Evolutionary conservation across 2,329 filamentous ascomycete genomes (phyloP), one percentile per base, ranked within the genome.

Genomic region (Ceratocystis albifundus): DNA sequence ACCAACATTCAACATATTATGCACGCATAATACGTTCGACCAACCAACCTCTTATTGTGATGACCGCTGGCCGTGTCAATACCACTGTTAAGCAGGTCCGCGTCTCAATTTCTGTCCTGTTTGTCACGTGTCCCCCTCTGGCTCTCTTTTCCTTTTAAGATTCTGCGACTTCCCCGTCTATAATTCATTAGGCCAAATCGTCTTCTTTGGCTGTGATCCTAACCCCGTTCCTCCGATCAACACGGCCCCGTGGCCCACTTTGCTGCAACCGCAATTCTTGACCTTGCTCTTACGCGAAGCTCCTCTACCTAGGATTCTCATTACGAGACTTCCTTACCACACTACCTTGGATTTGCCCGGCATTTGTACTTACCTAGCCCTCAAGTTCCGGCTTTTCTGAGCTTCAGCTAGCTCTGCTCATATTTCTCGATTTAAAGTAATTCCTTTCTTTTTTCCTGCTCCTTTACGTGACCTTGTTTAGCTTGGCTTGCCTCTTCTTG

Each of bases 251-350:
- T 59, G 55, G 55, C 12, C 55, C 7, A 30, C 28, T 20, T 59
- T 59, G 48, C 55, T 59, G 55, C 55, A 17, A 59, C 55, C 55
- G 30, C 17, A 41, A 30, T 59, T n/a, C 6, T 32, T 59, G 15
- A 36, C 25, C 55, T 36, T 30, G 20, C 30, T 59, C 30, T 57
- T 59, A 59, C 55, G 55, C 55, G 17, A 59, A 59, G 30, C 55
- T 59, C 55, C 15, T 59, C 30, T 30, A 12, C 55, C 30, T 59
- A 20, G 36, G 55, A 36, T 32, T 59, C 30, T 36, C 8, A 59
- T 59, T 59, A 20, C 30, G 55, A 59, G 55, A 28, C 55, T 59
- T 59, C 55, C 28, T 36, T n/a, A 59, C 30, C n/a, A n/a, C 28
- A n/a, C 28, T 59, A n/a, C 55, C 55, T 59, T 59, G 17, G 36